A percentile compares a stretch with the other conserved stretches of the same genome.
phyloP scores from a whole-genome alignment of 208 protist genomes.

The Sergeia podlipaevii region DNA sequence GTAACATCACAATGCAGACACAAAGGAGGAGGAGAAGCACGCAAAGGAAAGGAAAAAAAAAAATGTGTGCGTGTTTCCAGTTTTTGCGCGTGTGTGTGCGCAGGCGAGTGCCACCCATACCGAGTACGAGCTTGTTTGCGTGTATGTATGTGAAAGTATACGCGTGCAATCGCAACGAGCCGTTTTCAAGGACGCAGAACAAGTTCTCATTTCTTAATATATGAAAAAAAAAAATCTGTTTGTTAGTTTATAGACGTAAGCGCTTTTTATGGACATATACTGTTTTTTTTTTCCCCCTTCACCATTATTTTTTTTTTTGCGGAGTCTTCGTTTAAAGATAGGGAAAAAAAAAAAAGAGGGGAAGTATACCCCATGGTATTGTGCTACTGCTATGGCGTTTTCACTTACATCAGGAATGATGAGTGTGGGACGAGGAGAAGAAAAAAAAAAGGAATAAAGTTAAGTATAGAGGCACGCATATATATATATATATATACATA shows the following conservation, averaged over 20 bases:
- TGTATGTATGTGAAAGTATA: no score
- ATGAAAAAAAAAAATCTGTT: background rate
- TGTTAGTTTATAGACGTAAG: background rate
- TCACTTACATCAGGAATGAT: slow-evolving; percentile 7
- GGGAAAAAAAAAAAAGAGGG: slow-evolving; percentile 8
- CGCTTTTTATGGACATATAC: background rate
- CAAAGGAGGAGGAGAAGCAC: background rate
- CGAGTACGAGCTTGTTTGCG: no score
- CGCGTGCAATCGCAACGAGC: background rate
- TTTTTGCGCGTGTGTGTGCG: no score
- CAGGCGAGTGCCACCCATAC: no score
- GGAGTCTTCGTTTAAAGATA: background rate
- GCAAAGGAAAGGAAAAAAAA: background rate
- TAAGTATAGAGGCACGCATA: slow-evolving; percentile 2
- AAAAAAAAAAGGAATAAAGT: slow-evolving; percentile 20
- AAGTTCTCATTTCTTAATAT: background rate
- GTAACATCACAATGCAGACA: no score
- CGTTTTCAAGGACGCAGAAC: background rate
- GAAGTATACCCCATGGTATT: background rate
- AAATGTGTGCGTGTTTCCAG: no score
- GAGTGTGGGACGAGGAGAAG: slow-evolving; percentile 3
- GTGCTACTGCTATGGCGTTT: no score
- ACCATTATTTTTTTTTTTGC: background rate
- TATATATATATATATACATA: background rate
- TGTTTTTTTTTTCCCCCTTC: background rate